These are phyloP conservation scores for Effrenium voratum DNA, from an alignment of 73 alveolate species.

Conservation along the genomic window DNA sequence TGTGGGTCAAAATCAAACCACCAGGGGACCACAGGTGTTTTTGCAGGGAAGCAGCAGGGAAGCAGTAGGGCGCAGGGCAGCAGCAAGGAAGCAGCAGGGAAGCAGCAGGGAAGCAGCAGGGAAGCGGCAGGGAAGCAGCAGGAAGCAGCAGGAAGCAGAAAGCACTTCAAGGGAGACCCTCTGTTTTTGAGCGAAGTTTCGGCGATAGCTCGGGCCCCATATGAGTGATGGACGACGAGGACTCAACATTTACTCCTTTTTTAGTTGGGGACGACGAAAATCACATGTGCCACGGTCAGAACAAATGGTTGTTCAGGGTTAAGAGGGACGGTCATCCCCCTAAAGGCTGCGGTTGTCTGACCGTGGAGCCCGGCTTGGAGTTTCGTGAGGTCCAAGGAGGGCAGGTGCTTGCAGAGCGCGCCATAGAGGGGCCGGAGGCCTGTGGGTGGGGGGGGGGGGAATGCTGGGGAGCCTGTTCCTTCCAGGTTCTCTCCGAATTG, in stretches of 20 bases:
- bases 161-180: no score
- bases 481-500: neutral
- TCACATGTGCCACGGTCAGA: neutral
- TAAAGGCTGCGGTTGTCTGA: no score
- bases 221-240: no score
- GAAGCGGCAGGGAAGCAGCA: neutral
- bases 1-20: no score
- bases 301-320: neutral
- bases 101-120: neutral
- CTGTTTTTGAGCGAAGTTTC: no score
- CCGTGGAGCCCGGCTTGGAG: no score
- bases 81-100: neutral
- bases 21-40: neutral
- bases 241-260: no score
- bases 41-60: neutral
- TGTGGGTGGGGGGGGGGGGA: neutral
- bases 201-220: no score
- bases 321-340: no score
- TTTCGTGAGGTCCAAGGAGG: slow-evolving; percentile 29
- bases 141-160: no score
- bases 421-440: slow-evolving; percentile 71
- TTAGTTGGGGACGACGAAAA: no score
- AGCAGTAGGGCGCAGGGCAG: neutral
- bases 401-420: slow-evolving; percentile 46
- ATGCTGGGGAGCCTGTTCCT: neutral